Base-by-base conservation (phyloP, 108 stramenopile genomes). In the Fistulifera pelliculosa region DNA sequence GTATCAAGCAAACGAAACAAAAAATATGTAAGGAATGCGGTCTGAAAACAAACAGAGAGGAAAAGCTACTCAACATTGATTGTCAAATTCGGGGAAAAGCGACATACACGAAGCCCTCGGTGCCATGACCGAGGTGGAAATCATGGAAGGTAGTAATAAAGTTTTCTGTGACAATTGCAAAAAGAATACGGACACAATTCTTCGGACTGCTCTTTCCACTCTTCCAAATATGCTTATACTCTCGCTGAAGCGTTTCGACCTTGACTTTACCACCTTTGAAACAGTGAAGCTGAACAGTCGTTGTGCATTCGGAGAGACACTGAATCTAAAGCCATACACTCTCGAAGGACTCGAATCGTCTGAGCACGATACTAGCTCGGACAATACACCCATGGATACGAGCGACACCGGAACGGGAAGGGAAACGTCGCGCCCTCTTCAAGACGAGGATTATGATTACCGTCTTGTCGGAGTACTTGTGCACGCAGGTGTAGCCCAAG, bases 261-360 rank as follows among this genome's bases (percentile, higher is more conserved):
- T 98, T 58, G 97, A 98, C 60, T 98, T 87, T 68, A 93, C 71
- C 42, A 98, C 95, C 13, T 98, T 96, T 58, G 97, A 98, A 64
- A 98, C 97, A n/a, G 97, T 98, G 23, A 98, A 98, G 65, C 58
- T 98, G 48, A 98, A 98, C 60, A 90, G 87, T 61, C 81, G 94
- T 15, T 90, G 90, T 56, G 91, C 89, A 27, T 98, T 98, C 58
- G 94, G 88, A 41, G 75, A 91, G 62, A 78, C 78, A 11, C 67
- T 98, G 49, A 96, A 98, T 52, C 74, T 98, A 83, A 95, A 95
- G 61, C 84, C 74, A 39, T 98, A 96, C 62, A 96, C 94, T 14
- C 62, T 92, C 21, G 91, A 95, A 70, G 97, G 94, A 6, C 68
- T 90, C 14, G 94, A 98, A 54, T 73, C 77, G 27, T 56, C 77